Base-by-base conservation (phyloP, 495 filamentous ascomycete species). In the Lasiosphaeria miniovina region DNA sequence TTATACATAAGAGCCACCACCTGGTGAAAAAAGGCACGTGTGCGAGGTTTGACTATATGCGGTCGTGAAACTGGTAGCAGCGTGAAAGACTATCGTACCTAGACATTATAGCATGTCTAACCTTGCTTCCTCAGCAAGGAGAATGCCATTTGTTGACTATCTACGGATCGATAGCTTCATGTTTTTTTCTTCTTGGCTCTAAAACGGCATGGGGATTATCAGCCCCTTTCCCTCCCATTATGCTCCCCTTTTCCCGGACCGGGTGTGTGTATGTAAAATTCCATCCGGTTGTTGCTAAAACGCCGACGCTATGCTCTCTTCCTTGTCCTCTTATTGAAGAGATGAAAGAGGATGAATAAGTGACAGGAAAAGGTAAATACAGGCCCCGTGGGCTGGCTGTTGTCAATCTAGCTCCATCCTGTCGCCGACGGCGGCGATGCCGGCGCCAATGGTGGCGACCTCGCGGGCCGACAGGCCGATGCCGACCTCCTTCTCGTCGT, bases 401-500 rank as follows among this genome's bases (percentile, higher is more conserved):
- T 51, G 38, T 64, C 73, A 77, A 58, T 81, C 79, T 14, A 75
- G 54, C 36, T 80, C 71, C 76, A 78, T 79, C 63, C 57, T 74
- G 51, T 68, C 72, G 1, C 68, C 68, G n/a, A 67, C 69, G n/a
- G 71, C 74, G 6, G 69, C 71, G 31, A 71, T 71, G 1, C 62
- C 71, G 0, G 69, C 74, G 12, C 67, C 66, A 1, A 71, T 70
- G 9, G 66, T 68, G 1, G 69, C 76, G 43, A 70, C 74, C 36
- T 65, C 63, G 14, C 65, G 62, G 10, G 71, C 63, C 2, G 60
- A 61, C 50, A 66, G 52, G 31, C 62, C 71, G 11, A 66, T 66
- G 17, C 68, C 64, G 46, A 68, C 69, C 43, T 66, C 75, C 58
- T 90, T 77, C 69, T 96, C 92, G 32, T 97, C 93, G 41, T 84